Base-by-base conservation (phyloP, 163 green algal species). In the Picocystis sp. region DNA sequence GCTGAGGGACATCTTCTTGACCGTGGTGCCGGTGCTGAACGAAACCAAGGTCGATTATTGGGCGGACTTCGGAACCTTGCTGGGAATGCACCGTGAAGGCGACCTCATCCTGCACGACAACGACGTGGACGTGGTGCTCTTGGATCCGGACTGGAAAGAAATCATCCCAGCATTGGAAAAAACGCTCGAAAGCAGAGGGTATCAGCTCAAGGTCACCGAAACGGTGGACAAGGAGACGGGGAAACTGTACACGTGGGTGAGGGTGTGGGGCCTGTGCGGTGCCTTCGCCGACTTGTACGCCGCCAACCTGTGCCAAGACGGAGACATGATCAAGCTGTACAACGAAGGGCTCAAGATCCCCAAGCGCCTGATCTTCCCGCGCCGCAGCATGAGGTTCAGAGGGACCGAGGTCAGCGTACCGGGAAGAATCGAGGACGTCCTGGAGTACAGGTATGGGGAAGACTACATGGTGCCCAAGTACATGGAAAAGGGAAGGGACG, bases 31-130 rank as follows among this genome's bases (percentile, higher is more conserved):
- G 44, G 56, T 66, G 45, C 57, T 70, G 35, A 58, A 66, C 14
- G 11, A 53, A 1, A 21, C 65, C 33, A 58, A 58, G 12, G 56
- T 57, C 34, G 34, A 51, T 22, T 65, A 70, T 51, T 70, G 51
- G 46, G 52, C 51, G n/a, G 62, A 70, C 51, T 70, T 70, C 51
- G 62, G 62, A 12, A 66, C 56, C 10, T 41, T 70, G 24, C 57
- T 70, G 52, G 62, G 62, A 38, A 49, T 65, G 57, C 51, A 65
- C 46, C 47, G 62, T 22, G 51, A 62, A 43, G 62, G 58, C 14
- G 63, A 71, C 58, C 44, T 71, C 21, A 71, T 71, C 48, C 34
- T 63, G 22, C 48, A 71, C 50, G 63, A 71, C 53, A 71, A 71
- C 49, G 63, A 71, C 52, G 63, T 63, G 11, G 63, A 71, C 43